phyloP scores from a whole-genome alignment of 805 yeast genomes.

The Wickerhamiella spandovensis region DNA sequence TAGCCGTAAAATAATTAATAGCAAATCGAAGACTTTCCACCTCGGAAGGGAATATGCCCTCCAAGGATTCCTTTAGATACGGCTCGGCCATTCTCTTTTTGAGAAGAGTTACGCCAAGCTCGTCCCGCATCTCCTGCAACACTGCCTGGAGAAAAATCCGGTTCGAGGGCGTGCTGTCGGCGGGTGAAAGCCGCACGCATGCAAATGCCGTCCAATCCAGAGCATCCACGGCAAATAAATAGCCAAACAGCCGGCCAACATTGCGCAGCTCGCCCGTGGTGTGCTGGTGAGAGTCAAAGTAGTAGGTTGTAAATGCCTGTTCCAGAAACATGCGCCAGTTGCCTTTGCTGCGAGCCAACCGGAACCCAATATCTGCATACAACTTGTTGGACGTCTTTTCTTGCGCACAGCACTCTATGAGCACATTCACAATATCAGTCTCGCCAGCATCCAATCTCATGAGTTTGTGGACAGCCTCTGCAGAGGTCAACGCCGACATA shows the following conservation, averaged over 20 bases:
- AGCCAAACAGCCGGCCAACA: slow-evolving; percentile 78
- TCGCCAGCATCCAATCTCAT: slow-evolving; percentile 32
- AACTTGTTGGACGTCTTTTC: slow-evolving; percentile 78
- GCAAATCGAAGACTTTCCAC: slow-evolving; percentile 42
- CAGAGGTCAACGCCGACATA: slow-evolving; percentile 82
- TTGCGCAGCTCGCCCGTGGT: slow-evolving; percentile 67
- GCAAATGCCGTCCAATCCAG: slow-evolving; percentile 51
- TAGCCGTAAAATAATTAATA: slow-evolving; percentile 85
- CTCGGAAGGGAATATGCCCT: slow-evolving; percentile 50
- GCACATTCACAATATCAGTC: slow-evolving; percentile 50
- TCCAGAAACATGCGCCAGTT: slow-evolving; percentile 48
- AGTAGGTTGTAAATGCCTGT: slow-evolving; percentile 39
- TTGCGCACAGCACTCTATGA: slow-evolving; percentile 70
- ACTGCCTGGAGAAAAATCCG: slow-evolving; percentile 71
- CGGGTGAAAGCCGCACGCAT: slow-evolving; percentile 48
- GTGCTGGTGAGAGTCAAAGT: slow-evolving; percentile 45
- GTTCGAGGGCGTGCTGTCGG: slow-evolving; percentile 59
- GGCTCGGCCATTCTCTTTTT: slow-evolving; percentile 39
- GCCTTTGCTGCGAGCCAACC: slow-evolving; percentile 36
- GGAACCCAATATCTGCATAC: slow-evolving; percentile 65
- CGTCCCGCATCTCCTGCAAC: slow-evolving; percentile 67
- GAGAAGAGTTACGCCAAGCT: slow-evolving; percentile 48
- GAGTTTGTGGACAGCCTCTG: slow-evolving; percentile 85
- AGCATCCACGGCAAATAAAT: slow-evolving; percentile 55
- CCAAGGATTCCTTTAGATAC: slow-evolving; percentile 34